Base-by-base conservation (phyloP, 2,329 filamentous ascomycete species). In the Phialophora verrucosa region DNA sequence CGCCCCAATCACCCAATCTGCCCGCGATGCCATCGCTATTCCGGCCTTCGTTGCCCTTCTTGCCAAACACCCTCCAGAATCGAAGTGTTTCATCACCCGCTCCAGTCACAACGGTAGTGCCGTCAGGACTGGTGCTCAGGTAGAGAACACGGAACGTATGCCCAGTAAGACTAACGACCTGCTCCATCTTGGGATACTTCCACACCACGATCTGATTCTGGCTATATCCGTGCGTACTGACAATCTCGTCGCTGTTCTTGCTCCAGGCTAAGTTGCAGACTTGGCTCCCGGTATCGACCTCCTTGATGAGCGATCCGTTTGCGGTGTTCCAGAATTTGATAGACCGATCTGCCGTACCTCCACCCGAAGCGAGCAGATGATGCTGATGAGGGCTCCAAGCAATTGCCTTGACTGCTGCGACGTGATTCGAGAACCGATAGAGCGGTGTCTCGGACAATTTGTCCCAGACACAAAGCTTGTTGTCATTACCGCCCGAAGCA, bases 191-290 rank as follows among this genome's bases (percentile, higher is more conserved):
- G 1, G 95, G 95, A 76, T 99, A 99, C 76, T 99, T 99, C 95
- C 95, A 99, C 63, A 99, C 92, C 44, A 98, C 94, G 73, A 99
- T 97, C 78, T 98, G 95, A 77, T 99, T 97, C 76, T 99, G 95
- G 72, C 90, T 94, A 81, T 97, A 99, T 6, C 95, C 95, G 76
- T 99, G 95, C 0, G 95, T 99, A 59, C 91, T 94, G 62, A 99
- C 94, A 65, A 99, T 93, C 78, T 99, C 95, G 76, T 97, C 97
- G 7, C 92, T 97, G 78, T 97, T 97, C 76, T 96, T 96, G 20
- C 91, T 95, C 93, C 96, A 99, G 3, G 93, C 91, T 51, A 99
- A 84, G 75, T 99, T 99, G 81, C 95, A 99, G n/a, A 99, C 95
- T 78, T 99, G 95, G 74, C 92, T 97, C 58, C 95, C 95, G 0